These are phyloP conservation scores for Endocalyx cinctus DNA, from an alignment of 2,329 filamentous ascomycete species.

Conservation along the genomic window DNA sequence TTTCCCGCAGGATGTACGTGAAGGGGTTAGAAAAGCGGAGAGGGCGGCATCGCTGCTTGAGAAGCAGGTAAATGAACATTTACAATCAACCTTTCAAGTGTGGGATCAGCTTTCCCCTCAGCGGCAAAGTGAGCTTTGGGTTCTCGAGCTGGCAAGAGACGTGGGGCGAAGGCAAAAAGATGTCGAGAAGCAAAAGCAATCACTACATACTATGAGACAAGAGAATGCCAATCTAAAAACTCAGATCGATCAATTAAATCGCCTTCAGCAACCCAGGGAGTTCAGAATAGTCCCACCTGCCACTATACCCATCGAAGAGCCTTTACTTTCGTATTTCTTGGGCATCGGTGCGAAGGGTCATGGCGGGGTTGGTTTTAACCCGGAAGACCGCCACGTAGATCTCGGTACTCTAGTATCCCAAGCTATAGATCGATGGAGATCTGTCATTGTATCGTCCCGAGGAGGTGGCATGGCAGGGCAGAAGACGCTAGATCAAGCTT, in stretches of 20 bases:
- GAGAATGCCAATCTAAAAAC: slow-evolving; percentile 52
- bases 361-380: slow-evolving; percentile 38
- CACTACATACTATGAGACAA: slow-evolving; percentile 48
- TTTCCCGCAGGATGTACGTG: slow-evolving; percentile 38
- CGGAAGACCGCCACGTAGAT: slow-evolving; percentile 50
- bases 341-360: slow-evolving; percentile 39
- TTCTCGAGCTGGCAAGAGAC: slow-evolving; percentile 56
- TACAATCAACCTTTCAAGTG: slow-evolving; percentile 70
- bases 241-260: slow-evolving; percentile 56
- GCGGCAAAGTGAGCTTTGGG: slow-evolving; percentile 56
- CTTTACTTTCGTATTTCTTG: slow-evolving; percentile 41
- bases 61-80: slow-evolving; percentile 66
- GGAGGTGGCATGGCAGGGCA: slow-evolving; percentile 47
- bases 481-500: slow-evolving; percentile 38
- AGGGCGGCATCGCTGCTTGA: slow-evolving; percentile 57
- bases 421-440: slow-evolving; percentile 60
- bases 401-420: slow-evolving; percentile 46
- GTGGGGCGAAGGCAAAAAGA: slow-evolving; percentile 55
- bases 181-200: slow-evolving; percentile 44
- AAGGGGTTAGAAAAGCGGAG: slow-evolving; percentile 44
- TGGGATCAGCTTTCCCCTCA: slow-evolving; percentile 64
- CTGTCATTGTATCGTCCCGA: slow-evolving; percentile 50
- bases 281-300: slow-evolving; percentile 49
- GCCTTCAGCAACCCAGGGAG: slow-evolving; percentile 56
- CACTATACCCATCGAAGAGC: slow-evolving; percentile 47